Evolutionary conservation across 2,329 filamentous ascomycete species (phyloP).

Genomic region (Xylariaceae sp.): DNA sequence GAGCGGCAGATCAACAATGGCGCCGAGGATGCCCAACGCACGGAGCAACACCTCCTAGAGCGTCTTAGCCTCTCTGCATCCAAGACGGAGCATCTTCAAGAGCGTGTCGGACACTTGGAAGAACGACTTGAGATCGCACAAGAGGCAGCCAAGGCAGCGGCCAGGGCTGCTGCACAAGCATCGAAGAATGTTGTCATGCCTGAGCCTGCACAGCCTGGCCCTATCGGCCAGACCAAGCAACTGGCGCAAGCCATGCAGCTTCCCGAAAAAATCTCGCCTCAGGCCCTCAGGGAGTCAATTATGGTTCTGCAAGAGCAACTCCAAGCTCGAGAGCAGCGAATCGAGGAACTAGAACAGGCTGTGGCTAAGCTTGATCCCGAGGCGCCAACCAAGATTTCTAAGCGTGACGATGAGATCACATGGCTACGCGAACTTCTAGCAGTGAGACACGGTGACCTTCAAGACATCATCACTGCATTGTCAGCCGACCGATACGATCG

Average conservation of each 20-base stretch:
- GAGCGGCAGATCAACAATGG: slow-evolving; percentile 70
- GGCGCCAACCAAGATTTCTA: slow-evolving; percentile 77
- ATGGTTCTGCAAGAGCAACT: slow-evolving; percentile 95
- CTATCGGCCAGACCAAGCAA: slow-evolving; percentile 39
- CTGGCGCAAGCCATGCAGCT: slow-evolving; percentile 46
- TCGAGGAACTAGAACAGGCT: slow-evolving; percentile 79
- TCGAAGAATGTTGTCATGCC: slow-evolving; percentile 35
- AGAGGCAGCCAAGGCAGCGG: slow-evolving; percentile 80
- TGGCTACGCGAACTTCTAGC: slow-evolving; percentile 93
- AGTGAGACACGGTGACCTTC: slow-evolving; percentile 85
- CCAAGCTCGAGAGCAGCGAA: slow-evolving; percentile 85
- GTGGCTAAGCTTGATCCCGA: slow-evolving; percentile 70
- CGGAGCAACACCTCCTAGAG: slow-evolving; percentile 77
- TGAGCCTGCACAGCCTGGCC: slow-evolving; percentile 46
- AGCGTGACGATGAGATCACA: slow-evolving; percentile 88
- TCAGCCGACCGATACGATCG: slow-evolving; percentile 73
- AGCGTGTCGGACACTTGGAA: slow-evolving; percentile 79
- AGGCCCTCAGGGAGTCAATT: slow-evolving; percentile 93
- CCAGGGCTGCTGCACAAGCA: slow-evolving; percentile 52
- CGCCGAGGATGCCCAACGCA: slow-evolving; percentile 76
- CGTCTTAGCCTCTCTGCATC: slow-evolving; percentile 78
- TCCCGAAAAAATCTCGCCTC: slow-evolving; percentile 87
- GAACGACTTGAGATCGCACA: slow-evolving; percentile 90
- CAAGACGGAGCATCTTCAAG: slow-evolving; percentile 81
- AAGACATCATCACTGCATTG: slow-evolving; percentile 83